phyloP scores from a whole-genome alignment of 768 basidiomycete species.

The Phanerodontia chrysosporium region DNA sequence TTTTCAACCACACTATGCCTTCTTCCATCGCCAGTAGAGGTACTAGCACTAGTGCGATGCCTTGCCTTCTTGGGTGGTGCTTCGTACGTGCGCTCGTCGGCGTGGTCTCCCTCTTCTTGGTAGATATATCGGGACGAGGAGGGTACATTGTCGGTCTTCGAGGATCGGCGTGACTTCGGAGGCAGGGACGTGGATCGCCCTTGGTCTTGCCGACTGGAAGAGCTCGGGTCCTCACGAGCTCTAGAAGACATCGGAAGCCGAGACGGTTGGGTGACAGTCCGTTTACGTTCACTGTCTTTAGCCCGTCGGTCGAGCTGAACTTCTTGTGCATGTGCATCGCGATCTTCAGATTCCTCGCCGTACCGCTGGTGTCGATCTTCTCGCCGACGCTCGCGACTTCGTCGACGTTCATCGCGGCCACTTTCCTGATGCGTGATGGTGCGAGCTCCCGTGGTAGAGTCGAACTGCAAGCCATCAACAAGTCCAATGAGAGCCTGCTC shows the following conservation, averaged over 20 bases:
- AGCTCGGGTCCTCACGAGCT: not conserved
- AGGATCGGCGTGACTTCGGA: not conserved
- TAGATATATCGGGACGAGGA: not conserved
- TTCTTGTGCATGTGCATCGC: not conserved
- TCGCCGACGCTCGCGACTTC: not conserved
- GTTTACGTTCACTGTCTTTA: not conserved
- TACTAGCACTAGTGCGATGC: conserved; percentile 8
- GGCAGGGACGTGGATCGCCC: not conserved
- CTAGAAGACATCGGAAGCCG: not conserved
- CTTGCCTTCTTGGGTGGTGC: conserved; percentile 1
- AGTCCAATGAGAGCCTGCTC: conserved; percentile 34
- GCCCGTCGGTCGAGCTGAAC: not conserved
- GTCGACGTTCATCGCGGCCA: not conserved
- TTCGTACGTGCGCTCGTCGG: not conserved
- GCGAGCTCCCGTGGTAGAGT: not conserved
- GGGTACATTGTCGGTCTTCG: not conserved
- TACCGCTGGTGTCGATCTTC: not conserved
- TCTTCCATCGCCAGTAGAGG: not conserved
- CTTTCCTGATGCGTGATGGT: not conserved
- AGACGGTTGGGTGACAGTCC: not conserved
- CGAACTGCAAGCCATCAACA: conserved; percentile 29
- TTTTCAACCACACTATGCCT: not conserved
- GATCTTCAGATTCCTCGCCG: not conserved
- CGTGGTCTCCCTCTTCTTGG: not conserved
- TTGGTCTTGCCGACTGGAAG: not conserved